Evolutionary conservation across 2,329 filamentous ascomycete genomes (phyloP).

Genomic region (Talaromyces albobiverticillius): DNA sequence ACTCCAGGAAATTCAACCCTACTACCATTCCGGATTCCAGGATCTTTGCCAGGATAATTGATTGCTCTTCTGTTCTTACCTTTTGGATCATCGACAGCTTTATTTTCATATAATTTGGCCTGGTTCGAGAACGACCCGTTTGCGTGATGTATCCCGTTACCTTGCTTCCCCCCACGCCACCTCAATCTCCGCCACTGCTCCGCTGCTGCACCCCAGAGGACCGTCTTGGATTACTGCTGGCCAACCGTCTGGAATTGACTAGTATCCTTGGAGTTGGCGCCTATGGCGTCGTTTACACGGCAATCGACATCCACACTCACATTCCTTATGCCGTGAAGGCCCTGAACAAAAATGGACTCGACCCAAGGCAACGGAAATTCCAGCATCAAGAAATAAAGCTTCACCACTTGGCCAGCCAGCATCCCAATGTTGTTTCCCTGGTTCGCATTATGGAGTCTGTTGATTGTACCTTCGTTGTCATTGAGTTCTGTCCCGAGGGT

Average conservation of each 20-base stretch:
- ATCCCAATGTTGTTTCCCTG: slow-evolving; percentile 91
- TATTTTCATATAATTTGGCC: too few species aligned
- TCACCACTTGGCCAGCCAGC: slow-evolving; percentile 82
- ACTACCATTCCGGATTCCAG: background rate
- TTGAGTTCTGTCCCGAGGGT: slow-evolving; percentile 96
- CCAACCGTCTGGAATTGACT: slow-evolving; percentile 77
- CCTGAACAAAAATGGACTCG: slow-evolving; percentile 88
- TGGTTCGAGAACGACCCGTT: slow-evolving; percentile 1
- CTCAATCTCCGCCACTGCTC: slow-evolving; percentile 40
- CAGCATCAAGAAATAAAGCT: slow-evolving; percentile 90
- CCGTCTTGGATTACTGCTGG: slow-evolving; percentile 78
- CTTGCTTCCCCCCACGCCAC: slow-evolving; percentile 48
- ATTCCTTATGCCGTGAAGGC: slow-evolving; percentile 93
- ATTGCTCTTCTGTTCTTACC: background rate
- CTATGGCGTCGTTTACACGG: slow-evolving; percentile 93
- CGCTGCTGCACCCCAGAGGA: slow-evolving; percentile 71
- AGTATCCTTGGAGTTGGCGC: slow-evolving; percentile 88
- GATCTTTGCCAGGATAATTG: slow-evolving; percentile 13
- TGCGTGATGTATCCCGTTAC: slow-evolving; percentile 40
- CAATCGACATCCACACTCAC: slow-evolving; percentile 77
- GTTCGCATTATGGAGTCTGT: slow-evolving; percentile 86
- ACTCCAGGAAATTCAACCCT: background rate
- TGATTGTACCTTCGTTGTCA: slow-evolving; percentile 92
- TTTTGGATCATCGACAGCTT: too few species aligned
- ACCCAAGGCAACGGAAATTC: slow-evolving; percentile 81